A percentile compares a stretch with the other conserved stretches of the same genome.
Conservation (phyloP, 1,284 basidiomycete species). For the Tylopilus orsonianus region DNA sequence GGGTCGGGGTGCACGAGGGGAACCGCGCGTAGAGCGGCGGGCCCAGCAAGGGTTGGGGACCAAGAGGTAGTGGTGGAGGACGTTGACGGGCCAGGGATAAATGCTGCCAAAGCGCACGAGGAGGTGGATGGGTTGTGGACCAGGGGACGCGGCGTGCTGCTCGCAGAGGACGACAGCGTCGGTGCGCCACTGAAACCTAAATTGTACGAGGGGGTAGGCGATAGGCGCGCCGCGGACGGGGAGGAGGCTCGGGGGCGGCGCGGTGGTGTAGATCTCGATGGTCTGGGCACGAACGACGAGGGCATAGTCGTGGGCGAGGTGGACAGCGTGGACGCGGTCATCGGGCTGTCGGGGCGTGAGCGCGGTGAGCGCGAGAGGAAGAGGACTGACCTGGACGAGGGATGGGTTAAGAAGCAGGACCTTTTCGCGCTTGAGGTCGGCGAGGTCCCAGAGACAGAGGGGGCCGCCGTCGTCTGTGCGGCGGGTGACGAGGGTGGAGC, state of each 20-base stretch:
- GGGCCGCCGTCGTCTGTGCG: conserved; percentile 28
- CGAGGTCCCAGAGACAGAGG: conserved; percentile 28
- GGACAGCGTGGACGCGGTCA: conserved; percentile 38
- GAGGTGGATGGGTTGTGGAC: conserved; percentile 44
- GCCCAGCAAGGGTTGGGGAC: conserved; percentile 43
- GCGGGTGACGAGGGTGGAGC: conserved; percentile 39
- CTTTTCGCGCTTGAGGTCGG: conserved; percentile 22
- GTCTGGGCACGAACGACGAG: conserved; percentile 41
- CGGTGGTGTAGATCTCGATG: conserved; percentile 42
- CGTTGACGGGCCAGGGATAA: conserved; percentile 68
- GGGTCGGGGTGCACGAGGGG: no score
- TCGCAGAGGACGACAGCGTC: conserved; percentile 47
- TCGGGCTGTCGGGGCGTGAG: conserved; percentile 13
- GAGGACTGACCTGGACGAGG: conserved; percentile 19
- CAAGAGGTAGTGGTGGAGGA: conserved; percentile 60
- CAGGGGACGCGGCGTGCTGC: conserved; percentile 10
- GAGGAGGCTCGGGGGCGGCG: conserved; percentile 18
- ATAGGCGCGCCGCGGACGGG: conserved; percentile 16
- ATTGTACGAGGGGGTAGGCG: conserved; percentile 44
- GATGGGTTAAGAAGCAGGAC: conserved; percentile 30
- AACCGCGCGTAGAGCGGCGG: not conserved
- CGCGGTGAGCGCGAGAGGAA: not conserved
- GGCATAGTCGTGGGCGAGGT: conserved; percentile 41
- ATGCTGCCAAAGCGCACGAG: conserved; percentile 58
- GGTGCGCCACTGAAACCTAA: conserved; percentile 55